Conservation (phyloP, 352 stramenopile species). For the Phytophthora pseudosyringae region DNA sequence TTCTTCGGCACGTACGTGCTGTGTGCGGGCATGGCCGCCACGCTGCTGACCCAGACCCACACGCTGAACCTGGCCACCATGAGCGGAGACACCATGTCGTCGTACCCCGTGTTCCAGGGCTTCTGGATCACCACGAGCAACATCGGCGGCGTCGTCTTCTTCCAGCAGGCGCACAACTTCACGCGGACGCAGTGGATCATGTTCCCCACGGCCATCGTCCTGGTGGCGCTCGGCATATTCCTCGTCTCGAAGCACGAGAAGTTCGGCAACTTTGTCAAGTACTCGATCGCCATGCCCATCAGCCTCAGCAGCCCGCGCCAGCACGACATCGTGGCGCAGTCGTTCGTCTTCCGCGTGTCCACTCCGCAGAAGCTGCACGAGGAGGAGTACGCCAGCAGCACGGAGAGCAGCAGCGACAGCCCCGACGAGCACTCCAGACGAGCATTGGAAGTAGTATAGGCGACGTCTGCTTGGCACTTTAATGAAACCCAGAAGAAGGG, state of each 20-base stretch:
- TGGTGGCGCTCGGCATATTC: constrained; percentile 81
- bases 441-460: constrained; percentile 60
- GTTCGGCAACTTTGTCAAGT: constrained; percentile 90
- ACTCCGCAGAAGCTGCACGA: constrained; percentile 79
- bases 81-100: constrained; percentile 85
- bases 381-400: constrained; percentile 61
- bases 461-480: constrained; percentile 29
- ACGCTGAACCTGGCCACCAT: constrained; percentile 89
- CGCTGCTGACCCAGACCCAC: constrained; percentile 85
- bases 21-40: constrained; percentile 73
- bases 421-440: constrained; percentile 39
- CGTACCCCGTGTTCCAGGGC: constrained; percentile 87
- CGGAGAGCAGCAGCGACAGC: constrained; percentile 49
- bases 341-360: constrained; percentile 87
- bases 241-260: constrained; percentile 90
- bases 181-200: constrained; percentile 84
- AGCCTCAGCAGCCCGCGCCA: constrained; percentile 84
- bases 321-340: constrained; percentile 89
- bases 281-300: constrained; percentile 89
- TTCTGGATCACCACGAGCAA: constrained; percentile 92
- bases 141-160: constrained; percentile 89
- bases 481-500: constrained; percentile 45
- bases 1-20: constrained; percentile 89
- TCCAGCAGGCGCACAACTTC: constrained; percentile 87
- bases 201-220: constrained; percentile 73